Evolutionary conservation across 108 stramenopile species (phyloP), one percentile per base, ranked within the genome.

Genomic region (Conticribra guillardii): DNA sequence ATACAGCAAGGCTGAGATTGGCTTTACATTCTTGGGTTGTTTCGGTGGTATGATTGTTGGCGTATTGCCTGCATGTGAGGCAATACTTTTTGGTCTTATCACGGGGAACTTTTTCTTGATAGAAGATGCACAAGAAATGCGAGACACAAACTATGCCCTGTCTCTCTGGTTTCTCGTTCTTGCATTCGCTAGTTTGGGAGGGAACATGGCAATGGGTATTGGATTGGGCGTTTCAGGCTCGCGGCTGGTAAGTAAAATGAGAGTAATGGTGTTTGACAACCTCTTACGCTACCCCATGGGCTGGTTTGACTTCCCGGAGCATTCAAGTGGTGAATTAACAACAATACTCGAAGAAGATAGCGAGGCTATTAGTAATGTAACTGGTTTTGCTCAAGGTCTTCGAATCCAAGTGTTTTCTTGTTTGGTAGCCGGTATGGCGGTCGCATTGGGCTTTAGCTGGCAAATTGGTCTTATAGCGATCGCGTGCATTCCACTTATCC

Each of bases 391-490:
- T 37, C 69, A 71, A 57, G 76, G 76, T 2, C 70, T 71, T 22
- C 62, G 57, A 9, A 64, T 77, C 26, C 76, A 71, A 37, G 37
- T 64, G 28, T 71, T 71, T 56, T 33, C 76, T 1, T 71, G 69
- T 33, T 31, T 77, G 2, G 14, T 52, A 16, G 56, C 66, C 19
- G 76, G 76, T 2, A 48, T 77, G 62, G 33, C 65, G 16, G 70
- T 77, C 8, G 46, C 76, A 48, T 45, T 77, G 4, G 29, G 29
- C 33, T 77, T 56, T 28, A 28, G 37, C 2, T 77, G 70, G 69
- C 70, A 77, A 52, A 47, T 77, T 47, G 76, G 76, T 18, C 54
- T 77, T 4, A 71, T 70, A 48, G 76, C 76, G 7, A 77, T 77
- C n/a, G 51, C 62, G 5, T 77, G 76, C 62, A 41, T 77, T 21